Evolutionary conservation across 2,329 filamentous ascomycete species (phyloP), one percentile per base, ranked within the genome.

Genomic region (Hymenoscyphus fraxineus): DNA sequence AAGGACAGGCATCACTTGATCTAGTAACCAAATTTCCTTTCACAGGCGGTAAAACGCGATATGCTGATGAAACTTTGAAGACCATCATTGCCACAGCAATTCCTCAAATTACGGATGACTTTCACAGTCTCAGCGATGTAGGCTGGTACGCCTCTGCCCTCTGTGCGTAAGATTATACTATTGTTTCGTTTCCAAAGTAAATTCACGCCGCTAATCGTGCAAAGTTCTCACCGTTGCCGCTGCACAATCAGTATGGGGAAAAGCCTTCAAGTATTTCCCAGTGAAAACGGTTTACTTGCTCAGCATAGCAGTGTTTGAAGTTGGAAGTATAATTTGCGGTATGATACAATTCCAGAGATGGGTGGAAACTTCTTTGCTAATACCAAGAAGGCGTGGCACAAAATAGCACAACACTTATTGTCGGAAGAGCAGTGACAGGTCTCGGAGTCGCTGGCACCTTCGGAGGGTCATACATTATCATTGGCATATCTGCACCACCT

Each of bases 71-170:
- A 60, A 12, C 35, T 83, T 80, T 16, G 16, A 31, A 51, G 59
- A 61, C 44, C 13, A 62, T 62, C 74, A 77, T 15, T 81, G 73
- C 80, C 79, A 82, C 65, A 75, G 74, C 6, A 80, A 66, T 66
- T 64, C 67, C 71, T 56, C 41, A 62, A 66, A 58, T 61, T n/a
- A 54, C 58, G 12, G 39, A 61, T 51, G 12, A 60, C 32, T 62
- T 62, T 22, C 51, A 41, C 44, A n/a, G 47, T 13, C 35, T 51
- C 4, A 47, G 40, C 72, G 76, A 60, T 78, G 77, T 66, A 65
- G 80, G 81, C 40, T 87, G 85, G 84, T 87, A 87, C 66, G 83
- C 82, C 2, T 79, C 82, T 35, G 80, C 81, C 58, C 84, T 80
- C 66, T 81, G 40, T 44, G 13, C 13, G 40, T n/a, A n/a, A n/a